Base-by-base conservation (phyloP, 2,329 filamentous ascomycete species). In the Fusarium neocosmosporiellum region DNA sequence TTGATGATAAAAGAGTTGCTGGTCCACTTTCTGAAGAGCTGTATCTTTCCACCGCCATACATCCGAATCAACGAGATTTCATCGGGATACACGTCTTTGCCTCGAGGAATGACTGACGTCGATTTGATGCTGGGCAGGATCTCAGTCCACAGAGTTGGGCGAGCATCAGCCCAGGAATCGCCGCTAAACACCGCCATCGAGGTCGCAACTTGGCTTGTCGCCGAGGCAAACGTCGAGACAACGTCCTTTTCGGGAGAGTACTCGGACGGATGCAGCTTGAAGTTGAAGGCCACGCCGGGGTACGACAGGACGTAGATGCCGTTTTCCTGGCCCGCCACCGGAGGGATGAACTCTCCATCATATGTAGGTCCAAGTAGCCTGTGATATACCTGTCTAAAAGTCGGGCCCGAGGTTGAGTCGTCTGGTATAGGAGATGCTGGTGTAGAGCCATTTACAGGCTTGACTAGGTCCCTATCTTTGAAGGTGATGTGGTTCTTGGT, bases 131-230 rank as follows among this genome's bases (percentile, higher is more conserved):
- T 93, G 2, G 92, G 89, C 8, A 96, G 89, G 11, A 88, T 84
- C 73, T 92, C 91, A 1, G 91, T 94, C 87, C 95, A 98, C 1
- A 99, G 84, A 13, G 87, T 90, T 29, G 89, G 87, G 68, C 96
- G 89, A 14, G 93, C 93, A 75, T 97, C 93, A 1, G 94, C 89
- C 96, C 96, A 99, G 3, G 95, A 98, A 59, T 93, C 89, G 27
- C 96, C 96, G 76, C 90, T 92, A 80, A 98, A 99, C 6, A 99
- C 89, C 6, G 95, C 95, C 92, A 98, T 96, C 1, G 94, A 94
- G 0, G 88, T 92, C 2, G 96, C 95, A 8, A 93, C 89, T 57
- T 92, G 90, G 62, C 92, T 93, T 20, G 92, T 90, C 0, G 93
- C 90, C 0, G 94, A 94, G 0, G 94, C 95, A 18, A 98, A 88